Evolutionary conservation across 345 rosid genomes (phyloP).

Genomic region (Trapa incisa): DNA sequence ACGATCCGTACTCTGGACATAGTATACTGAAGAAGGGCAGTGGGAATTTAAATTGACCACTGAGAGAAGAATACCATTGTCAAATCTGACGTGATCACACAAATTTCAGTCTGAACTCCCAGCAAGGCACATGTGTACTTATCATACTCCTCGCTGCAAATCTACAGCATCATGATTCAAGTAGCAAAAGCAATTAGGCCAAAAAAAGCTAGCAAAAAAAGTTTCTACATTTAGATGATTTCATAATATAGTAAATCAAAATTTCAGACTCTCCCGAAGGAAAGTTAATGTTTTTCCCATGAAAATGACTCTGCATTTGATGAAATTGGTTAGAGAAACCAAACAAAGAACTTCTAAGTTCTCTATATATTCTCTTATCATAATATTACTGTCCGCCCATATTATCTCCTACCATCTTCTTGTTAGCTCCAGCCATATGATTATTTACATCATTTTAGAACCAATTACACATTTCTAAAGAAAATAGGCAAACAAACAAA

Average conservation of each 20-base stretch:
- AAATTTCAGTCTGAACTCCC: slow-evolving; percentile 77
- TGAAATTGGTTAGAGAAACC: background rate
- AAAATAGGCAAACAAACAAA: background rate
- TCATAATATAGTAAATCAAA: background rate
- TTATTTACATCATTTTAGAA: background rate
- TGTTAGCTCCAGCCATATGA: background rate
- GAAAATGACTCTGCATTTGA: background rate
- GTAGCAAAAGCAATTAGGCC: background rate
- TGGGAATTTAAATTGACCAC: background rate
- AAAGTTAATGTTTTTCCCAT: background rate
- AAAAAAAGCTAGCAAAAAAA: background rate
- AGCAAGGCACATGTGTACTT: slow-evolving; percentile 56
- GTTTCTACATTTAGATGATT: background rate
- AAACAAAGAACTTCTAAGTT: background rate
- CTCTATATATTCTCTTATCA: background rate
- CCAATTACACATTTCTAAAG: background rate
- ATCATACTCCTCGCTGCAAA: slow-evolving; percentile 84
- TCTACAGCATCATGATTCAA: slow-evolving; percentile 28
- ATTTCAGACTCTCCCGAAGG: background rate
- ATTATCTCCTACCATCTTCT: background rate
- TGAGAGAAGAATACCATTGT: slow-evolving; percentile 42
- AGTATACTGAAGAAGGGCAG: background rate
- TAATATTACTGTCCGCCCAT: background rate
- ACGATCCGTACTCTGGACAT: background rate
- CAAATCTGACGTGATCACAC: slow-evolving; percentile 65